Conservation (phyloP, 1,284 basidiomycete genomes). For the Melampsora larici-populina region DNA sequence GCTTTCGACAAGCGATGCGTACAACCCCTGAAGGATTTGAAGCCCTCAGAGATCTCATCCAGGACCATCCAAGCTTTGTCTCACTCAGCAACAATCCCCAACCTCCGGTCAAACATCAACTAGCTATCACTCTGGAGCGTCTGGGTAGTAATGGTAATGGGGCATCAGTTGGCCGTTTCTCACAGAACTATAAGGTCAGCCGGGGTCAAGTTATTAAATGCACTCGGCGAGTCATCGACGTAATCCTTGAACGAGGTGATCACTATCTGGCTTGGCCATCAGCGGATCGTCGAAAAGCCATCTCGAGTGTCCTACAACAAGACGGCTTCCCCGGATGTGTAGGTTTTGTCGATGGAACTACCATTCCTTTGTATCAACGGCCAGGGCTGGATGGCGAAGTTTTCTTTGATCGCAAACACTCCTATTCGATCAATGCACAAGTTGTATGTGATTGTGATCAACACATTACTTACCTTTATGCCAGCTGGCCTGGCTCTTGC, state of each 20-base stretch:
- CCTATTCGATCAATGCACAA: slow-evolving; percentile 19
- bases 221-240: background rate
- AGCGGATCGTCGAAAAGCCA: background rate
- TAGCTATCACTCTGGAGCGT: too few relatives aligned
- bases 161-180: too few relatives aligned
- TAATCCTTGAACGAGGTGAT: background rate
- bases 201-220: too few relatives aligned
- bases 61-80: background rate
- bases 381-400: too few relatives aligned
- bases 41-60: background rate
- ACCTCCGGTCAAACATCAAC: slow-evolving; percentile 6
- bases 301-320: background rate
- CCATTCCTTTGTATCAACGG: too few relatives aligned
- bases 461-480: slow-evolving; percentile 1
- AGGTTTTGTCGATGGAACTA: too few relatives aligned
- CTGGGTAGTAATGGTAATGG: too few relatives aligned
- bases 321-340: slow-evolving; percentile 15
- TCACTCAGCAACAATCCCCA: background rate
- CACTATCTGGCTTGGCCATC: slow-evolving; percentile 3
- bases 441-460: slow-evolving; percentile 11
- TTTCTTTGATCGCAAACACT: background rate
- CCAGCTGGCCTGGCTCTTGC: slow-evolving; percentile 28
- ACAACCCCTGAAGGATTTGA: slow-evolving; percentile 16
- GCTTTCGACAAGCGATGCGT: background rate
- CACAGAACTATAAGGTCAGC: too few relatives aligned